Evolutionary conservation across 352 stramenopile species (phyloP).

Genomic region (Phytophthora tubulina): DNA sequence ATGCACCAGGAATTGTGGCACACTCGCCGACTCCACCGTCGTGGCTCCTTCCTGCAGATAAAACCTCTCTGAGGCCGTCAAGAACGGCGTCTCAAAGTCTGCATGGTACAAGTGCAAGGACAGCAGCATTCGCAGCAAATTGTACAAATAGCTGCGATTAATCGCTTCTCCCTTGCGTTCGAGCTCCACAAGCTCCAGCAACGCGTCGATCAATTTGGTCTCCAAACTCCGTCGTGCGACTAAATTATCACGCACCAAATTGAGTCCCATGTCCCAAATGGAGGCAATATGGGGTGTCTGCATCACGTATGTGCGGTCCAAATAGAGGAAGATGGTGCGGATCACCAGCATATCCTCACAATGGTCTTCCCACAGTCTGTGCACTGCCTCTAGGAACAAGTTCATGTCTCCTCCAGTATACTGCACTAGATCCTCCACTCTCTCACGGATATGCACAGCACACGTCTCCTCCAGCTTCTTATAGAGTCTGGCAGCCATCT

Average conservation of each 20-base stretch:
- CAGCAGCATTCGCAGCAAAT: conserved; percentile 85
- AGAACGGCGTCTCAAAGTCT: conserved; percentile 89
- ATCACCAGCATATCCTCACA: conserved; percentile 94
- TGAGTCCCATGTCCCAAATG: conserved; percentile 94
- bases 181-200: conserved; percentile 89
- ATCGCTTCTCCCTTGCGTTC: conserved; percentile 91
- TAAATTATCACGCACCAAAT: conserved; percentile 70
- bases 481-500: conserved; percentile 86
- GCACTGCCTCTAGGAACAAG: conserved; percentile 81
- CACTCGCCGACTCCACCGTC: conserved; percentile 65
- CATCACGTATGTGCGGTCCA: conserved; percentile 93
- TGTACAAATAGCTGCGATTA: conserved; percentile 84
- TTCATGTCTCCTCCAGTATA: conserved; percentile 70
- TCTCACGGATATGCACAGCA: conserved; percentile 64
- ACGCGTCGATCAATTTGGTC: conserved; percentile 70
- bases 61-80: conserved; percentile 88
- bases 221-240: conserved; percentile 66
- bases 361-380: conserved; percentile 90
- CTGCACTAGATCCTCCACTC: conserved; percentile 70
- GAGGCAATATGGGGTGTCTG: conserved; percentile 84
- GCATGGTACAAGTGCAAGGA: conserved; percentile 88
- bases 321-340: conserved; percentile 94
- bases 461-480: conserved; percentile 77
- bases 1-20: conserved; percentile 89
- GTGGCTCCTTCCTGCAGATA: conserved; percentile 84